Conservation (phyloP, 192 early-diverging fungal genomes). For the Backusella psychrophila region DNA sequence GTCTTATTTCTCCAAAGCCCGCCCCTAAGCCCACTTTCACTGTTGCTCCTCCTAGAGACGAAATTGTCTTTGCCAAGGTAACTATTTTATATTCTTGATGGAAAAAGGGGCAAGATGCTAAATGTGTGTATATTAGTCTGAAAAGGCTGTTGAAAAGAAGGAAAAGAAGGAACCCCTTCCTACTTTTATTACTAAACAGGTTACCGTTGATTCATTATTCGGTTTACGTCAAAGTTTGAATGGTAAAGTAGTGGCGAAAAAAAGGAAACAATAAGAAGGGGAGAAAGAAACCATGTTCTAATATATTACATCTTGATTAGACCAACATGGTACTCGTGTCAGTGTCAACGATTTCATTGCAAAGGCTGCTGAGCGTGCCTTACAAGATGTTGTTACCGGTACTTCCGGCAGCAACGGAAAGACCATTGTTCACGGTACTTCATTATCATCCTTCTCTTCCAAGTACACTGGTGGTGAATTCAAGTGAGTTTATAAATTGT, state of each 20-base stretch:
- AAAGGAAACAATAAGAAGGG: background rate
- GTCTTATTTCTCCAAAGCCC: conserved; percentile 49
- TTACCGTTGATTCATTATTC: conserved; percentile 49
- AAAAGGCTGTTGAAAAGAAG: conserved; percentile 39
- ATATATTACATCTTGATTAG: conserved; percentile 10
- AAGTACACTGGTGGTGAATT: conserved; percentile 90
- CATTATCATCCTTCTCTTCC: conserved; percentile 1
- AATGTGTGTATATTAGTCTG: background rate
- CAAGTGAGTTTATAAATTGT: conserved; percentile 39
- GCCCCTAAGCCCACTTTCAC: conserved; percentile 45
- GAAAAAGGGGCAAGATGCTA: background rate
- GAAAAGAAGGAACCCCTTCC: conserved; percentile 19
- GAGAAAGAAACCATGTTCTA: background rate
- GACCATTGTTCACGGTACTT: conserved; percentile 16
- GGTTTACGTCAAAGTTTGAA: conserved; percentile 41
- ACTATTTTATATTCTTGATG: background rate
- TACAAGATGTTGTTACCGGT: conserved; percentile 82
- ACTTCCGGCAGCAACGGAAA: conserved; percentile 37
- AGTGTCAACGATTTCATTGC: conserved; percentile 95
- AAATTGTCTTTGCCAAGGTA: conserved; percentile 38
- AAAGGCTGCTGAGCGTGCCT: conserved; percentile 83
- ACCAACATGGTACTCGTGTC: conserved; percentile 47
- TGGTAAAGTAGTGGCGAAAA: conserved; percentile 23
- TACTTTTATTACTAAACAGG: conserved; percentile 51
- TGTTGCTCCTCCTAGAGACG: conserved; percentile 35